Base-by-base conservation (phyloP, 768 basidiomycete genomes). In the Rhodocollybia butyracea region DNA sequence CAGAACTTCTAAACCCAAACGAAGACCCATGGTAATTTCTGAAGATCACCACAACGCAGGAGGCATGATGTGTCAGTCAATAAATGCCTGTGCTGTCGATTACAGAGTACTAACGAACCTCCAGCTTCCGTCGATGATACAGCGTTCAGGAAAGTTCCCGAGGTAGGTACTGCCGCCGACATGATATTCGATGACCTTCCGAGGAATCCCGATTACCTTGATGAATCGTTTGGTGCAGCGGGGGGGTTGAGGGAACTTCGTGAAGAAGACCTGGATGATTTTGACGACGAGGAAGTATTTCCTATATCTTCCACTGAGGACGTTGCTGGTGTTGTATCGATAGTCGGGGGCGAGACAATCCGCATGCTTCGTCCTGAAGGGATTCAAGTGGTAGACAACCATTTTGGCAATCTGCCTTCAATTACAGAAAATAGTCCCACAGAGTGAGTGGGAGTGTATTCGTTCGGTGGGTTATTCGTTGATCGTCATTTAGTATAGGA, bases 121-220 rank as follows among this genome's bases (percentile, higher is more conserved):
- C 15, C 56, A 90, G 88, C 80, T 51, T 89, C 88, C 10, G 73
- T 97, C 32, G 94, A 96, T 53, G 88, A 94, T 55, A 70, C 88
- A 32, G 91, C 94, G 1, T 97, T 96, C 73, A 80, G 75, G 47
- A 76, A 73, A 40, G 65, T 85, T 6, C 92, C 92, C 2, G 87
- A 92, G 60, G 75, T 96, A 39, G 88, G 89, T 21, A 80, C 84
- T 10, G 80, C 85, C 8, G 86, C 91, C 13, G 96, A 98, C 68
- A 85, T 97, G 84, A 87, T 98, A 55, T 75, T 77, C 30, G 96
- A 98, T 62, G 94, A 98, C 66, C 74, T 98, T 8, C 96, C 96
- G 0, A 88, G 79, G 21, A 96, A 98, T 67, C 71, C 78, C 45
- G 91, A 94, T 64, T 98, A 95, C 64, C 76, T 98, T 43, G 91